Conservation (phyloP, 129 eudicot genomes). For the Helianthus tuberosus region DNA sequence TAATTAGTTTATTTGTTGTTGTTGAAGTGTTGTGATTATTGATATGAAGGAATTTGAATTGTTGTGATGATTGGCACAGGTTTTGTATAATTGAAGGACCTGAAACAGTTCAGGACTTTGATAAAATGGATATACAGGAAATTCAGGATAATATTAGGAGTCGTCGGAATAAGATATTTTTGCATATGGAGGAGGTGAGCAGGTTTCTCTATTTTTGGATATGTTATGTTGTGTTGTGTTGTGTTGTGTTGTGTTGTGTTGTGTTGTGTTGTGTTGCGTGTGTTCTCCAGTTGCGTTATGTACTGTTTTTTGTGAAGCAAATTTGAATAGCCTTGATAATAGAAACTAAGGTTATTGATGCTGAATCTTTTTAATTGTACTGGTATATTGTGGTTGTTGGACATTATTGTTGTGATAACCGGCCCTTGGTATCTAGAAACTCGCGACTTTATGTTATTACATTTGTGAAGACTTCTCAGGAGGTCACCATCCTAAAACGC, state of each 20-base stretch:
- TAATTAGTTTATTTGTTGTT: background rate
- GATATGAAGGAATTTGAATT: slow-evolving; percentile 7
- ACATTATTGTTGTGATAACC: background rate
- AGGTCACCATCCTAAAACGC: too few species aligned
- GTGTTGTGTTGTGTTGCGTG: background rate
- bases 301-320: too few species aligned
- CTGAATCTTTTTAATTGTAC: slow-evolving; percentile 11
- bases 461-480: background rate
- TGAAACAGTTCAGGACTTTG: slow-evolving; percentile 87
- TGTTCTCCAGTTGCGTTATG: background rate
- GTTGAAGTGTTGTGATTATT: slow-evolving; percentile 2
- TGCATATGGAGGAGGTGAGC: slow-evolving; percentile 91
- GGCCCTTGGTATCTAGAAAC: too few species aligned
- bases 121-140: slow-evolving; percentile 80
- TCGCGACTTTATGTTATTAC: background rate
- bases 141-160: slow-evolving; percentile 82
- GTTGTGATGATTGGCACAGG: slow-evolving; percentile 40
- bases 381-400: background rate
- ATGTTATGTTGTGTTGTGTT: slow-evolving; percentile 5
- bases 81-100: slow-evolving; percentile 96
- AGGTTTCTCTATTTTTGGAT: slow-evolving; percentile 15
- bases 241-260: slow-evolving; percentile 12
- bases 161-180: slow-evolving; percentile 76
- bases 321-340: background rate
- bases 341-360: slow-evolving; percentile 1